Evolutionary conservation across 2,329 filamentous ascomycete genomes (phyloP), one percentile per base, ranked within the genome.

Genomic region (Colletotrichum sidae): DNA sequence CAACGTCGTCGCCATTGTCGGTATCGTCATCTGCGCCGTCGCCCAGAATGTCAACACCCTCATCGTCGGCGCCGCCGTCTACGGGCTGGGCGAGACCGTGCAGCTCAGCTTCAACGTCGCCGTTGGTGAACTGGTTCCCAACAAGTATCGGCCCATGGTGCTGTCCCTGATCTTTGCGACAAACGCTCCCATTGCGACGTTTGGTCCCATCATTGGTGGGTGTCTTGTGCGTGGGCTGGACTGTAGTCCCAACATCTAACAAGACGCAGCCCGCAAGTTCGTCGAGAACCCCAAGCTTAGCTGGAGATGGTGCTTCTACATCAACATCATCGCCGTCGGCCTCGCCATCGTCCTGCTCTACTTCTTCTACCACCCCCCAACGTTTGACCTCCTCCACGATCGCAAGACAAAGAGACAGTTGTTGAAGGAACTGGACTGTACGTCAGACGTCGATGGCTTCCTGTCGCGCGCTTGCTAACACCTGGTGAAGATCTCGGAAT

Each of bases 281-380:
- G 72, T 79, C 55, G 69, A 73, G 50, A 72, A 75, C 54, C 73
- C 75, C 2, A 72, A 68, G 9, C 69, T 80, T 8, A 76, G 74
- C 55, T 80, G 78, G 78, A 71, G 78, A 62, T 80, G 78, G 75
- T 78, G 76, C 51, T 80, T 77, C 68, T 79, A 80, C 68, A 74
- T 80, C 67, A 79, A 79, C 65, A 79, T 80, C 59, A 79, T 77
- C 39, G 70, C 74, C 33, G 72, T 74, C 46, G 72, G 70, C 6
- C 70, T 77, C 6, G 72, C 77, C n/a, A 73, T 77, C 51, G 69
- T 76, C 35, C 69, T 77, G 2, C 69, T 78, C 15, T 75, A 75
- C 65, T 50, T 79, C 64, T 80, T 79, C 67, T 81, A 82, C 69
- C 75, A 78, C 63, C 79, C 79, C 10, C 78, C 79, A 1, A 76